phyloP scores from a whole-genome alignment of 2,329 filamentous ascomycete species.

The Diaporthe nobilis region DNA sequence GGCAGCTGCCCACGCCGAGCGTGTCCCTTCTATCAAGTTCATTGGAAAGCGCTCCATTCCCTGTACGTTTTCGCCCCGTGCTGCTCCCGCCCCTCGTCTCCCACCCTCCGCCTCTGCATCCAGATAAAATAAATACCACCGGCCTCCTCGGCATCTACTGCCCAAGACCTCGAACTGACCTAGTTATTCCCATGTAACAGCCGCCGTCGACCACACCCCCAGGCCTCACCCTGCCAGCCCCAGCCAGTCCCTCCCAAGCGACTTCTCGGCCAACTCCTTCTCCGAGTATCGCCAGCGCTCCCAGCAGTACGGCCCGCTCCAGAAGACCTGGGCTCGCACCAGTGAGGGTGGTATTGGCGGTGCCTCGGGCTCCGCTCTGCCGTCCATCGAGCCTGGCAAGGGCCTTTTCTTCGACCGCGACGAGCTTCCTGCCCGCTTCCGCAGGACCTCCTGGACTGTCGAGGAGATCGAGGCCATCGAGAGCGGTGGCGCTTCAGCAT shows the following conservation, averaged over 20 bases:
- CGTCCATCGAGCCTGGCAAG: conserved; percentile 76
- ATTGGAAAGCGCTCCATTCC: conserved; percentile 72
- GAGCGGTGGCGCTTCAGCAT: conserved; percentile 83
- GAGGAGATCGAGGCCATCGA: conserved; percentile 97
- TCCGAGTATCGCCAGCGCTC: conserved; percentile 83
- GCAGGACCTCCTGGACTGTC: conserved; percentile 78
- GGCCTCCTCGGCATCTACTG: background rate
- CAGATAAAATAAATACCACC: too few relatives aligned
- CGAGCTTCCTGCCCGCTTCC: conserved; percentile 89
- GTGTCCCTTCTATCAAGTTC: conserved; percentile 74
- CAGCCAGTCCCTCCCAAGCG: conserved; percentile 71
- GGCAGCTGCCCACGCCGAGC: conserved; percentile 71
- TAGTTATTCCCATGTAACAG: conserved; percentile 56
- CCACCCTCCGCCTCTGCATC: background rate
- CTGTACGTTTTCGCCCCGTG: conserved; percentile 57
- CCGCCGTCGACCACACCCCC: conserved; percentile 79
- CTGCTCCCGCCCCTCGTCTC: background rate
- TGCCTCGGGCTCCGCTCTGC: conserved; percentile 77
- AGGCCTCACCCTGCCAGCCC: conserved; percentile 81
- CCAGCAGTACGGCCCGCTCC: conserved; percentile 83
- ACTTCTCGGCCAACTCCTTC: conserved; percentile 72
- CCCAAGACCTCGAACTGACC: background rate
- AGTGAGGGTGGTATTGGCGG: conserved; percentile 67
- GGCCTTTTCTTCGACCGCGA: conserved; percentile 91
- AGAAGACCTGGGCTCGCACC: conserved; percentile 61